Base-by-base conservation (phyloP, 352 stramenopile genomes). In the Globisporangium parvum region DNA sequence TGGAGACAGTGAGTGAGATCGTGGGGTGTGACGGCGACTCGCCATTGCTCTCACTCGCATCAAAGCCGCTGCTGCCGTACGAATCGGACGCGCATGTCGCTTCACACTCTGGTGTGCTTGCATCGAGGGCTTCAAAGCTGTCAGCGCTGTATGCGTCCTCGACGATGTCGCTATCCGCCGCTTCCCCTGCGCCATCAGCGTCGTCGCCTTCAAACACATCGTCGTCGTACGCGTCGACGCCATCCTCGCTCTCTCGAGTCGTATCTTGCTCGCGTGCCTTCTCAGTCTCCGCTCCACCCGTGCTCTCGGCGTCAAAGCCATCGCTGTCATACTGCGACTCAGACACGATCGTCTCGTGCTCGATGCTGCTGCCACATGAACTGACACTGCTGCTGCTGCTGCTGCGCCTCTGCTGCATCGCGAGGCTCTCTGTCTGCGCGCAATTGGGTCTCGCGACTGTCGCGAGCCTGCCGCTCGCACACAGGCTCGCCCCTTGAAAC, bases 181-280 rank as follows among this genome's bases (percentile, higher is more conserved):
- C n/a, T n/a, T n/a, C n/a, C n/a, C n/a, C n/a, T n/a, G n/a, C n/a
- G n/a, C n/a, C n/a, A n/a, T n/a, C n/a, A 9, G 21, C 24, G 4
- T 57, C 37, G 3, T 60, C 47, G 6, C 35, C 23, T 42, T 68
- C 61, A 18, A 68, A 68, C 14, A 6, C 31, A 6, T 63, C 60
- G 20, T 46, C 37, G 31, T 46, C 44, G 37, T 67, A 67, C 23
- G 51, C 26, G 6, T 35, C 45, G 37, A 18, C 46, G 10, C 31
- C 23, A 17, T 55, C 31, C 3, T 1, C 14, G 21, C 14, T 50
- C 10, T 5, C 24, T 15, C 6, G 3, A 28, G 17, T 9, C 3
- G n/a, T n/a, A n/a, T n/a, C n/a, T n/a, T n/a, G n/a, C n/a, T n/a
- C n/a, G n/a, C n/a, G n/a, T n/a, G n/a, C n/a, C n/a, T 26, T 28